phyloP scores from a whole-genome alignment of 768 basidiomycete genomes.

The Pisolithus microcarpus region DNA sequence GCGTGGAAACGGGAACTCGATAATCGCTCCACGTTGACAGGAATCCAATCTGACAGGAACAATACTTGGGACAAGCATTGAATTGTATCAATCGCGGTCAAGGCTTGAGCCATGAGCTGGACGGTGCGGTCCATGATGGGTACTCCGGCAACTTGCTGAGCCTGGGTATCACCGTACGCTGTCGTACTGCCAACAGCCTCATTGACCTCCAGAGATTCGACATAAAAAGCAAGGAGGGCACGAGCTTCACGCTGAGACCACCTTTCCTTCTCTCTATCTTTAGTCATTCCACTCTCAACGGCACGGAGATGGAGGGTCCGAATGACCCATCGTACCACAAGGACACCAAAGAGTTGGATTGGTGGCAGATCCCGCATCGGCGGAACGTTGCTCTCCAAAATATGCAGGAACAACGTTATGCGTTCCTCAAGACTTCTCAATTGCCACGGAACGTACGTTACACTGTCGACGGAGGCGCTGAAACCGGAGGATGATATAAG shows the following conservation, averaged over 20 bases:
- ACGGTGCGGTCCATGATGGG: constrained; percentile 52
- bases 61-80: constrained; percentile 56
- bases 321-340: constrained; percentile 60
- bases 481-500: constrained; percentile 38
- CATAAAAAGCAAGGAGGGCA: constrained; percentile 51
- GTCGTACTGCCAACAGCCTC: constrained; percentile 8
- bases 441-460: constrained; percentile 37
- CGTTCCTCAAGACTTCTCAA: constrained; percentile 45
- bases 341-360: constrained; percentile 41
- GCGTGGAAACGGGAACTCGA: constrained; percentile 59
- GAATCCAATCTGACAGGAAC: constrained; percentile 43
- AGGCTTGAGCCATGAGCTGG: constrained; percentile 60
- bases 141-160: constrained; percentile 1
- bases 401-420: constrained; percentile 47
- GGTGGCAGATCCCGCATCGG: constrained; percentile 40
- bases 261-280: constrained; percentile 56
- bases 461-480: constrained; percentile 11
- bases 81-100: constrained; percentile 52
- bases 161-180: not conserved
- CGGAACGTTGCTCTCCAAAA: constrained; percentile 47
- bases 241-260: constrained; percentile 63
- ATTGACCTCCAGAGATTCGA: constrained; percentile 7
- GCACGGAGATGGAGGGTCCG: constrained; percentile 44
- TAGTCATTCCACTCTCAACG: constrained; percentile 39
- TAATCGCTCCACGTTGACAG: constrained; percentile 40